These are phyloP conservation scores for Erigeron canadensis DNA, from an alignment of 129 eudicot genomes.

Conservation along the genomic window DNA sequence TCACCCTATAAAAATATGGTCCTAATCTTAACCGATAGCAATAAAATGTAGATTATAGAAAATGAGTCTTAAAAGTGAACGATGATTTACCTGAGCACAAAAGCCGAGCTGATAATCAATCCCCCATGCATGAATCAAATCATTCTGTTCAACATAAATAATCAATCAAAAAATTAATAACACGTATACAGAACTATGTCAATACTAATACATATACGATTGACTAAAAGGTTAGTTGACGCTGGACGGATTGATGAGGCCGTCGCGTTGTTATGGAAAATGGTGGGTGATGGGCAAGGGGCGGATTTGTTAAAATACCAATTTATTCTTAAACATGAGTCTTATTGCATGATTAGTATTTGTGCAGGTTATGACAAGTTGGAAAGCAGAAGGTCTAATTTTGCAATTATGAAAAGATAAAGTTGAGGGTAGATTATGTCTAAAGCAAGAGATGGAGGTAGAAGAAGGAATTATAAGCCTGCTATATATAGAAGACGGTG, in stretches of 20 bases:
- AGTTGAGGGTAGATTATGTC: no score
- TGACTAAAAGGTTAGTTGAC: slow-evolving; percentile 79
- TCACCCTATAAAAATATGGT: slow-evolving; percentile 60
- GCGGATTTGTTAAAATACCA: slow-evolving; percentile 79
- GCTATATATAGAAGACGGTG: no score
- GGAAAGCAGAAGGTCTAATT: no score
- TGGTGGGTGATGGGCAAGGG: slow-evolving; percentile 75
- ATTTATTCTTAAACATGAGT: no score
- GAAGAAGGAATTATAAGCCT: no score
- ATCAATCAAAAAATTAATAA: not conserved
- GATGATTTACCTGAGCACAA: slow-evolving; percentile 78
- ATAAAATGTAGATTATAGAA: not conserved
- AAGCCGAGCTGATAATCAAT: slow-evolving; percentile 86
- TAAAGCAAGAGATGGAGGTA: no score
- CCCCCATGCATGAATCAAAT: slow-evolving; percentile 97
- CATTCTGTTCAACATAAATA: slow-evolving; percentile 54
- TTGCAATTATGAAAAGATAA: no score
- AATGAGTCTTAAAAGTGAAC: not conserved
- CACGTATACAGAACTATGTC: no score
- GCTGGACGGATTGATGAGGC: slow-evolving; percentile 70
- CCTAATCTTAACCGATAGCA: not conserved
- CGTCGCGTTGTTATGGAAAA: slow-evolving; percentile 55
- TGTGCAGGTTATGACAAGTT: no score
- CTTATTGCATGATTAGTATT: no score
- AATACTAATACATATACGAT: no score